Evolutionary conservation across 192 early-diverging fungal species (phyloP), one percentile per base, ranked within the genome.

Genomic region (Coemansia guatemalensis): DNA sequence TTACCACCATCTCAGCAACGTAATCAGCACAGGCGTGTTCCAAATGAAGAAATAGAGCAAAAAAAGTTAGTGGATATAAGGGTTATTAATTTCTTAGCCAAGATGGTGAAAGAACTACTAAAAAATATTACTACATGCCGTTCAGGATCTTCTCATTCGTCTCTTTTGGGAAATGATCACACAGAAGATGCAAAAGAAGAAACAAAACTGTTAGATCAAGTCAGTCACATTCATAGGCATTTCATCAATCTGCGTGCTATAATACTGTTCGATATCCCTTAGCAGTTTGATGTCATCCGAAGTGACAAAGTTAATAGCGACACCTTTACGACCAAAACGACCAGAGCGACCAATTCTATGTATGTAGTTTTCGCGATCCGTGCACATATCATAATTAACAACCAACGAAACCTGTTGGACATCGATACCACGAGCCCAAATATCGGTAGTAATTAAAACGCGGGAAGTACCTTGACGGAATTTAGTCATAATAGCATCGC

Each of bases 271-370:
- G 65, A 99, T 97, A 68, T 99, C 97, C 33, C 95, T 87, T 22
- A 98, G 83, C 60, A 96, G 91, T 69, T 88, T 89, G 59, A 94
- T 80, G 70, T 99, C 97, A 21, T 98, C 95, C 62, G 86, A 85
- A n/a, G 89, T 96, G 33, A 96, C 95, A 90, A 99, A 97, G 81
- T 97, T 97, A 75, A 97, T 96, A 14, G 95, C 95, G 56, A 99
- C 95, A 85, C 97, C 97, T 84, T 98, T 99, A 68, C 96, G 88
- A 50, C 97, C 97, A 72, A 99, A 99, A 48, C 97, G 91, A 55
- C 97, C 97, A 18, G 90, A 92, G 65, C 97, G 90, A 85, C 97
- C 97, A 72, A 98, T 99, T 49, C 95, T 90, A 83, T 99, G 97
- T 62, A 99, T 97, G 68, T 99, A 99, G 71, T 92, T 90, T 85